phyloP scores from a whole-genome alignment of 495 filamentous ascomycete species.

The Xylaria palmicola region DNA sequence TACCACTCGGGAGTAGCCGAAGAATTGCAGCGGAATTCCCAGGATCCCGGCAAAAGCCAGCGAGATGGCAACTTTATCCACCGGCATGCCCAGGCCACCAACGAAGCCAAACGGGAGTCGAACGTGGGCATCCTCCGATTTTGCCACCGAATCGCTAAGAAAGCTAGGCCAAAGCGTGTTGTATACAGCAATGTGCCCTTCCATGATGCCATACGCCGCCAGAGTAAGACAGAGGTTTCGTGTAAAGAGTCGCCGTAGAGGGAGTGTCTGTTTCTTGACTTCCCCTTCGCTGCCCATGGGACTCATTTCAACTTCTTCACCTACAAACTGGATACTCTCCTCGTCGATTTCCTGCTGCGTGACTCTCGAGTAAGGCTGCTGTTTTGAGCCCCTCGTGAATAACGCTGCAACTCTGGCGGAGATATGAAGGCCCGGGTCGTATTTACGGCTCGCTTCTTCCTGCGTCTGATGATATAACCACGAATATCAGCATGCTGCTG shows the following conservation, averaged over 20 bases:
- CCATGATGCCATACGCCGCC: slow-evolving; percentile 59
- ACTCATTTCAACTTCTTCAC: slow-evolving; percentile 1
- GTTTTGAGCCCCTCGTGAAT: background rate
- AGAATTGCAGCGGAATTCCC: slow-evolving; percentile 65
- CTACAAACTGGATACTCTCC: background rate
- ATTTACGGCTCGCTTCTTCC: slow-evolving; percentile 22
- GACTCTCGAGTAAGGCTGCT: background rate
- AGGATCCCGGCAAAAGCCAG: slow-evolving; percentile 65
- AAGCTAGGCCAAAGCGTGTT: slow-evolving; percentile 70
- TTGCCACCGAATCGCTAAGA: slow-evolving; percentile 63
- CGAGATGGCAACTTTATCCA: slow-evolving; percentile 61
- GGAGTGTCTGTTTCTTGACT: slow-evolving; percentile 38
- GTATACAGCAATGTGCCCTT: slow-evolving; percentile 66
- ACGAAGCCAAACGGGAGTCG: slow-evolving; percentile 61
- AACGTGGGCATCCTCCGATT: slow-evolving; percentile 40
- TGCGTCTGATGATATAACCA: slow-evolving; percentile 34
- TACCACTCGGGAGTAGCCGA: slow-evolving; percentile 62
- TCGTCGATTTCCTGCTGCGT: slow-evolving; percentile 1
- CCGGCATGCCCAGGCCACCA: slow-evolving; percentile 65
- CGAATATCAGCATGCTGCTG: slow-evolving; percentile 13
- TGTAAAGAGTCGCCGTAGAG: slow-evolving; percentile 67
- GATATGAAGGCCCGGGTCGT: slow-evolving; percentile 9
- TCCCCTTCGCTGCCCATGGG: background rate
- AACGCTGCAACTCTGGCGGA: background rate
- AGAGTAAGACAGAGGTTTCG: slow-evolving; percentile 59